Evolutionary conservation across 2,329 filamentous ascomycete genomes (phyloP), one percentile per base, ranked within the genome.

Genomic region (Diplodia seriata): DNA sequence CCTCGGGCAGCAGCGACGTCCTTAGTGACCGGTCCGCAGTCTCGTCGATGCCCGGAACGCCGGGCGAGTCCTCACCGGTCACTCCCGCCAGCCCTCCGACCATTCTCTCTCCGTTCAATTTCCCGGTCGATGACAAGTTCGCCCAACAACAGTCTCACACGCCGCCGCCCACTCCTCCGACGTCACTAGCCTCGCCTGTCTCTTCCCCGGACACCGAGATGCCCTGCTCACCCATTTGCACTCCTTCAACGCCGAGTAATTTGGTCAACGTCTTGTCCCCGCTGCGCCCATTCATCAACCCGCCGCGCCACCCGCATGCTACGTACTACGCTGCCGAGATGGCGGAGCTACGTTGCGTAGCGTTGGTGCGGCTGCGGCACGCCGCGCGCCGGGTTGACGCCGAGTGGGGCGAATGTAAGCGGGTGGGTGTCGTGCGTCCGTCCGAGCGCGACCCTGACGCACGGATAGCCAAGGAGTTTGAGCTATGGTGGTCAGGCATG

Each of bases 361-460:
- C 77, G n/a, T 72, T 83, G 38, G 76, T 79, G 3, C 80, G 81
- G 64, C 78, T 84, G 67, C 79, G 79, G 40, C 82, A 83, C 68
- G 69, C 73, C 49, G 71, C 71, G 26, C 75, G 73, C 71, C 74
- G 76, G 56, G 75, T 80, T 23, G 76, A 78, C 54, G 72, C 69
- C 3, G 76, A 76, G 68, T 79, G 74, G 75, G 69, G 70, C 51
- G 75, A 78, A 56, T 68, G 57, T 51, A 68, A 64, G 51, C 56
- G 57, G 15, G 29, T 63, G 50, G 66, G 49, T 49, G 36, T 43
- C 56, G 55, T 61, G 55, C 55, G 56, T 47, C 51, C 62, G 50
- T 65, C 50, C 62, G 62, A 65, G 62, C 62, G 49, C 36, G 49
- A 40, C 33, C 50, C 40, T 23, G 62, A 65, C 50, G 62, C 49